These are phyloP conservation scores for Gracilaria domingensis DNA, from an alignment of 23 red algal species.

Conservation along the genomic window DNA sequence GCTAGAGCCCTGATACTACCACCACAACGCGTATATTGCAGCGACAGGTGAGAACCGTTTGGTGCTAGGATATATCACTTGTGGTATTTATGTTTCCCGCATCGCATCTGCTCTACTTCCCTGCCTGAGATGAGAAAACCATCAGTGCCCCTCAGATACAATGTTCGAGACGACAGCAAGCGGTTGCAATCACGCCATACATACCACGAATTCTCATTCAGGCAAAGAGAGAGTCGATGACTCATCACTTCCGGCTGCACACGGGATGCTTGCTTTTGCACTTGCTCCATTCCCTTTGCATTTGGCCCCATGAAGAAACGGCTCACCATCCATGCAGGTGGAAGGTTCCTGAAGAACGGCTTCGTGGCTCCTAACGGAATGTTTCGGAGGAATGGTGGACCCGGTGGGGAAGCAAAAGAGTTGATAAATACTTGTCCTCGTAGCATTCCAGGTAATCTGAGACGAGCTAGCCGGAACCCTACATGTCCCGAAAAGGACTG, in stretches of 20 bases:
- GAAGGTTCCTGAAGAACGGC: constrained; percentile 14
- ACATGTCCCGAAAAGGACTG: constrained; percentile 56
- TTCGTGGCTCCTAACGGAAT: background rate
- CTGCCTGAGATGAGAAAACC: constrained; percentile 17
- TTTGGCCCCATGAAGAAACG: constrained; percentile 44
- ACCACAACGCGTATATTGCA: too few relatives aligned
- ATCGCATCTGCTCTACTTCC: constrained; percentile 19
- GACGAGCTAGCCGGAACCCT: constrained; percentile 4
- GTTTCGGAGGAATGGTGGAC: constrained; percentile 17
- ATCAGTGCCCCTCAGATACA: constrained; percentile 43
- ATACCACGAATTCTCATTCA: constrained; percentile 19
- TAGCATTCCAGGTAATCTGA: background rate
- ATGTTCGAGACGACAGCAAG: background rate
- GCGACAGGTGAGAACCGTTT: constrained; percentile 27
- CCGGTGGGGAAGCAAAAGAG: constrained; percentile 41
- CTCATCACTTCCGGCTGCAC: constrained; percentile 42
- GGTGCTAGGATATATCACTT: background rate
- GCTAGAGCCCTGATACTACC: too few relatives aligned
- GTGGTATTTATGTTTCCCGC: constrained; percentile 34
- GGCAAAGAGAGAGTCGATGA: constrained; percentile 14
- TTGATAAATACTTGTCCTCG: constrained; percentile 53
- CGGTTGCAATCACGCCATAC: constrained; percentile 16
- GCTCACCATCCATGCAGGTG: constrained; percentile 41
- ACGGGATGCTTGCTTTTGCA: constrained; percentile 5
- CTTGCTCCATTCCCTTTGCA: constrained; percentile 17